Base-by-base conservation (phyloP, 495 filamentous ascomycete species). In the Aspergillus indologenus region DNA sequence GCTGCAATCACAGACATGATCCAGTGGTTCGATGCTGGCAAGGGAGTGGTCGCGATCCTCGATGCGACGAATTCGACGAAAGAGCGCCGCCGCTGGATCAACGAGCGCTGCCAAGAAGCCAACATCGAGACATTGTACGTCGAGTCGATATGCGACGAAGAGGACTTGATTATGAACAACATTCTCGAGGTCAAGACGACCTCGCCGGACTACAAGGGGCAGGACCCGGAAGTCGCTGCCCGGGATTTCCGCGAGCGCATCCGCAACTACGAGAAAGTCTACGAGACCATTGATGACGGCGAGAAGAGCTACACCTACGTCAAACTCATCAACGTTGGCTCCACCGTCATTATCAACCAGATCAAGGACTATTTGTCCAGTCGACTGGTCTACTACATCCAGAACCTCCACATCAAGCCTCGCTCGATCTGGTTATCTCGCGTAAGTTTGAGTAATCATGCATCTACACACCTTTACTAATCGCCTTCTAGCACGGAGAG, bases 391-490 rank as follows among this genome's bases (percentile, higher is more conserved):
- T 98, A 98, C 73, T 98, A 96, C 68, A 85, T 97, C 45, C 97
- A 97, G 86, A 98, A 98, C 68, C 79, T 98, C 22, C 94, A 98
- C 76, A 97, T 98, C 65, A 92, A 90, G 64, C 92, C 92, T n/a
- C 85, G 94, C 21, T 95, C 91, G 9, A 96, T 98, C 65, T 98
- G 94, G 94, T 80, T 98, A 29, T 97, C 94, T 58, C 82, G 94
- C 17, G 91, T 96, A 84, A 71, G 88, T 79, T 19, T 5, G 45
- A 8, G 58, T 66, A 71, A 54, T 72, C 60, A 40, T 47, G 21
- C 48, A 59, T 0, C 48, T 2, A 53, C 21, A 8, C n/a, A 14
- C 18, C 24, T 23, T 14, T 9, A 26, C 5, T 56, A 61, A 60
- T 63, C 50, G 20, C 9, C 6, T 12, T 55, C 20, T 67, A 96